These are phyloP conservation scores for Tylopilus vinaceipallidus DNA, from an alignment of 768 basidiomycete species.

Conservation along the genomic window DNA sequence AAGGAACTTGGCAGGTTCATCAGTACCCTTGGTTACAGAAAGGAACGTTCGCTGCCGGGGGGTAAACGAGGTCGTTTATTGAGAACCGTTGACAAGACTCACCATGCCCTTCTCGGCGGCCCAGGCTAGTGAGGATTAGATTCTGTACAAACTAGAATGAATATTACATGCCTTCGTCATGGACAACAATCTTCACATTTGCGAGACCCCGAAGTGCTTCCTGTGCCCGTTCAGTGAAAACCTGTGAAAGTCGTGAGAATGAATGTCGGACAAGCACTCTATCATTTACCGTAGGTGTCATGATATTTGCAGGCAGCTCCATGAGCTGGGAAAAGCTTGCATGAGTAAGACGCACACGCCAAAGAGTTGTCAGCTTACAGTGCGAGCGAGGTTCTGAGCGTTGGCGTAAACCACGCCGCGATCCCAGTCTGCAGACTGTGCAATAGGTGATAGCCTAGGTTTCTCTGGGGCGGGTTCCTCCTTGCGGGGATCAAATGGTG, in stretches of 20 bases:
- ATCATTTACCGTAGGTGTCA: slow-evolving; percentile 71
- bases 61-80: background rate
- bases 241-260: slow-evolving; percentile 34
- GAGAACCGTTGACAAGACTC: slow-evolving; percentile 2
- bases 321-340: slow-evolving; percentile 51
- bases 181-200: slow-evolving; percentile 67
- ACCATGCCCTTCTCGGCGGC: slow-evolving; percentile 85
- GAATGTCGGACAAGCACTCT: background rate
- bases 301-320: slow-evolving; percentile 84
- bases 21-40: slow-evolving; percentile 78
- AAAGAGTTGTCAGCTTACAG: slow-evolving; percentile 41
- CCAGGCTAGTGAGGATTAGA: slow-evolving; percentile 52
- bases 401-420: slow-evolving; percentile 70
- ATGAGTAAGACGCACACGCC: background rate
- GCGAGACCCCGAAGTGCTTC: slow-evolving; percentile 62
- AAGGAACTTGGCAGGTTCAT: slow-evolving; percentile 82
- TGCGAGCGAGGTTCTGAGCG: slow-evolving; percentile 78
- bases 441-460: slow-evolving; percentile 45
- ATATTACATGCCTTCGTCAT: slow-evolving; percentile 59
- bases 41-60: slow-evolving; percentile 69
- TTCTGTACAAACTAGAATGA: background rate
- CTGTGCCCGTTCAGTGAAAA: slow-evolving; percentile 69
- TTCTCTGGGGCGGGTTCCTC: slow-evolving; percentile 50
- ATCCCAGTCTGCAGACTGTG: slow-evolving; percentile 59
- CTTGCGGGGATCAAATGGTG: slow-evolving; percentile 60